Evolutionary conservation across 2,329 filamentous ascomycete genomes (phyloP).

Genomic region (Phoma sp.): DNA sequence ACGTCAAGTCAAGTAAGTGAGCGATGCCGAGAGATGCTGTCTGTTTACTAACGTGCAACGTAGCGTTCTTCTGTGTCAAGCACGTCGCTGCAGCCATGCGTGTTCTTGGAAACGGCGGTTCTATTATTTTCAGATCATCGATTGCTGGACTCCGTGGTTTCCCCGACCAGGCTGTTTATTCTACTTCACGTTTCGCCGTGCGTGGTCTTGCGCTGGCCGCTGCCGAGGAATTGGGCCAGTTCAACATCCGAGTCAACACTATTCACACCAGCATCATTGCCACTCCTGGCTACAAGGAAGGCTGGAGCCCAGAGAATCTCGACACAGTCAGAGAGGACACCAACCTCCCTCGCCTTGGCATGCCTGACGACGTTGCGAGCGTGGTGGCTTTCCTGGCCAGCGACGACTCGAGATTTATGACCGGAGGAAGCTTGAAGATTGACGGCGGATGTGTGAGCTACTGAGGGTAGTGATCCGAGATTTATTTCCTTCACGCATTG

Average conservation of each 20-base stretch:
- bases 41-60: slow-evolving; percentile 4
- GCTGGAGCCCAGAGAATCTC: slow-evolving; percentile 45
- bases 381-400: slow-evolving; percentile 49
- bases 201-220: slow-evolving; percentile 49
- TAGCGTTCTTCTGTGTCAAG: slow-evolving; percentile 49
- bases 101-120: slow-evolving; percentile 40
- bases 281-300: slow-evolving; percentile 43
- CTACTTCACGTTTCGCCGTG: slow-evolving; percentile 47
- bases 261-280: slow-evolving; percentile 50
- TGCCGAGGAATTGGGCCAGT: slow-evolving; percentile 46
- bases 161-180: slow-evolving; percentile 46
- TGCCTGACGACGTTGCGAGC: slow-evolving; percentile 48
- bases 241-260: slow-evolving; percentile 50
- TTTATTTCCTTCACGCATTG: slow-evolving; percentile 21
- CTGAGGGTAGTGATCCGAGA: slow-evolving; percentile 22
- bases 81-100: slow-evolving; percentile 45
- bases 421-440: slow-evolving; percentile 44
- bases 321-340: slow-evolving; percentile 41
- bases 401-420: slow-evolving; percentile 49
- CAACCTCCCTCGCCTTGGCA: slow-evolving; percentile 46
- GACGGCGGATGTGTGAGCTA: slow-evolving; percentile 40
- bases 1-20: slow-evolving; percentile 46
- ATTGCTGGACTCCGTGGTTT: slow-evolving; percentile 48
- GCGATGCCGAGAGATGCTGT: too few relatives aligned
- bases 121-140: slow-evolving; percentile 49